Percentiles rank a stretch among this genome's conserved stretches.
These are phyloP conservation scores for Fragilariopsis cylindrus DNA, from an alignment of 108 stramenopile species.

Conservation along the genomic window DNA sequence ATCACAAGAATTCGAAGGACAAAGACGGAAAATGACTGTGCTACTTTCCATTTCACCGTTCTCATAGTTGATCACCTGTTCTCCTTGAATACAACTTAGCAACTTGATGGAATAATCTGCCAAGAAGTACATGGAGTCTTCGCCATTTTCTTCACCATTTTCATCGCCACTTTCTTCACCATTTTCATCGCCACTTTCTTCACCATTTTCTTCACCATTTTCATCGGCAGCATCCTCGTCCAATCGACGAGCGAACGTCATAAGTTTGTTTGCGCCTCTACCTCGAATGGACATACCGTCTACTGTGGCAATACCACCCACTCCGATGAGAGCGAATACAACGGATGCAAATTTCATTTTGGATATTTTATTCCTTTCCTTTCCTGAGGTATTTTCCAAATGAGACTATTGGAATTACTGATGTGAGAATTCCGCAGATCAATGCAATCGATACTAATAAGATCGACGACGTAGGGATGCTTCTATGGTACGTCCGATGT, in stretches of 20 bases:
- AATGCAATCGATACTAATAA: too few relatives aligned
- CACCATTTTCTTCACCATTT: too few relatives aligned
- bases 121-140: conserved; percentile 1
- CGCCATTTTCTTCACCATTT: background rate
- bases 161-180: background rate
- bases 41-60: background rate
- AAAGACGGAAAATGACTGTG: conserved; percentile 4
- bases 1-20: conserved; percentile 2
- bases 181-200: background rate
- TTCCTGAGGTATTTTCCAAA: conserved; percentile 24
- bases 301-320: background rate
- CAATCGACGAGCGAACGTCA: background rate
- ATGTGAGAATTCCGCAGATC: too few relatives aligned
- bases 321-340: background rate
- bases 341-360: conserved; percentile 1
- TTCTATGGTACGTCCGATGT: too few relatives aligned
- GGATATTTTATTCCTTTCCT: conserved; percentile 15
- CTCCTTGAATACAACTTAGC: conserved; percentile 3
- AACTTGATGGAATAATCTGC: conserved; percentile 1
- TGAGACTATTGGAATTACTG: too few relatives aligned
- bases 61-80: background rate
- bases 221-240: background rate
- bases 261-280: background rate
- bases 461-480: too few relatives aligned
- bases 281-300: conserved; percentile 6